phyloP scores from a whole-genome alignment of 352 stramenopile species.

The Blastocystis sp. region DNA sequence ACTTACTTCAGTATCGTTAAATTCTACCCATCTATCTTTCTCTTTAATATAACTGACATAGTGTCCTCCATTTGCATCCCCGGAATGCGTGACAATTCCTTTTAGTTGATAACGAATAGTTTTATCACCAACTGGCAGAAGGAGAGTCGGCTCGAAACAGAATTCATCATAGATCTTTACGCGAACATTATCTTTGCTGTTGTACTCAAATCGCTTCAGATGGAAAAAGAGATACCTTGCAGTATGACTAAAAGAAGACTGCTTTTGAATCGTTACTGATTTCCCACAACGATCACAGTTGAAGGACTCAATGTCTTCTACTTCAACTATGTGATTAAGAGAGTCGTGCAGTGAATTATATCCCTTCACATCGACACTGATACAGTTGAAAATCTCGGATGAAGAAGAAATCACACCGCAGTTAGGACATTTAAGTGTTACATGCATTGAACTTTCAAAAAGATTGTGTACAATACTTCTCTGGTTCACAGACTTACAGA shows the following conservation, averaged over 20 bases:
- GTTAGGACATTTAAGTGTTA: slow-evolving; percentile 64
- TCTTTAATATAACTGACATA: slow-evolving; percentile 46
- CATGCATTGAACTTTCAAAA: slow-evolving; percentile 64
- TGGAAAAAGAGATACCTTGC: slow-evolving; percentile 66
- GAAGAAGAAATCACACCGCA: slow-evolving; percentile 61
- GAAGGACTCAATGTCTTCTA: slow-evolving; percentile 67
- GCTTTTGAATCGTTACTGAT: slow-evolving; percentile 65
- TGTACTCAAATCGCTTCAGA: slow-evolving; percentile 68
- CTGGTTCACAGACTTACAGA: neutral
- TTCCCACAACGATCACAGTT: slow-evolving; percentile 65
- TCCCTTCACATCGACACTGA: slow-evolving; percentile 65
- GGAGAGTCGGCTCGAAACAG: slow-evolving; percentile 65
- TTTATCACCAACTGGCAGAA: slow-evolving; percentile 62
- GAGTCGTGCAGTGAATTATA: slow-evolving; percentile 60
- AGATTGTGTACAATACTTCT: neutral
- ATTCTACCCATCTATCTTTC: neutral
- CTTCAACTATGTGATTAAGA: slow-evolving; percentile 61
- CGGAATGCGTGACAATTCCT: slow-evolving; percentile 64
- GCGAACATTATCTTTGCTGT: slow-evolving; percentile 65
- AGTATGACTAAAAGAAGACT: slow-evolving; percentile 63
- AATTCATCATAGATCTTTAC: slow-evolving; percentile 69
- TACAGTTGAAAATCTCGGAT: slow-evolving; percentile 60
- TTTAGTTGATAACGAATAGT: slow-evolving; percentile 59
- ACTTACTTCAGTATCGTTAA: neutral
- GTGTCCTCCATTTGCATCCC: slow-evolving; percentile 65